Percentiles rank a stretch among this genome's conserved stretches.
Conservation (phyloP, 2,329 filamentous ascomycete genomes). For the Coniosporium tulheliwenetii region DNA sequence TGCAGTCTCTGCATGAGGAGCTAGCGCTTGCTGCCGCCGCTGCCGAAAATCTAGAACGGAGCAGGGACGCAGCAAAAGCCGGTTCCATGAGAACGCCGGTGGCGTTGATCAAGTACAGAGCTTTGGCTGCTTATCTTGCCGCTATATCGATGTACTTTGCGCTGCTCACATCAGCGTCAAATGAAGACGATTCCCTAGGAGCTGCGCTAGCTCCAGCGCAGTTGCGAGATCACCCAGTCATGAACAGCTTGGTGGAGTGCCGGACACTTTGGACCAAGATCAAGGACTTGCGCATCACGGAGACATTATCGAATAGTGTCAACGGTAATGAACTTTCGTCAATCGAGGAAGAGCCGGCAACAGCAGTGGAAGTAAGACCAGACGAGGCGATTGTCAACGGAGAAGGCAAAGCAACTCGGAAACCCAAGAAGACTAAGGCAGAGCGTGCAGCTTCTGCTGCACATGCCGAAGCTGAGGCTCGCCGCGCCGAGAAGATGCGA, state of each 20-base stretch:
- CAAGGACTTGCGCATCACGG: slow-evolving; percentile 44
- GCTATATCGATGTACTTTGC: slow-evolving; percentile 89
- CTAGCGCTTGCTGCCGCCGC: slow-evolving; percentile 43
- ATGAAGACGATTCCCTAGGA: slow-evolving; percentile 34
- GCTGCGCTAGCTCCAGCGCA: slow-evolving; percentile 60
- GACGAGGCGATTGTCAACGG: neutral
- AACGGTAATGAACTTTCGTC: slow-evolving; percentile 18
- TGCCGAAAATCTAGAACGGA: slow-evolving; percentile 28
- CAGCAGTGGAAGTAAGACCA: neutral
- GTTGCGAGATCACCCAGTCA: slow-evolving; percentile 77
- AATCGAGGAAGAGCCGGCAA: slow-evolving; percentile 14
- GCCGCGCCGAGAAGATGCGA: slow-evolving; percentile 35
- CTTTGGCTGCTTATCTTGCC: slow-evolving; percentile 73
- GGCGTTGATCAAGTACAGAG: slow-evolving; percentile 59
- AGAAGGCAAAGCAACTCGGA: slow-evolving; percentile 4
- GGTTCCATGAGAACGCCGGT: slow-evolving; percentile 28
- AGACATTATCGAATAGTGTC: slow-evolving; percentile 19
- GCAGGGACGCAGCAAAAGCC: slow-evolving; percentile 1
- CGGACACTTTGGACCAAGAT: slow-evolving; percentile 67
- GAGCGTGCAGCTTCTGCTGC: slow-evolving; percentile 35
- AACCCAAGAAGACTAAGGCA: slow-evolving; percentile 24
- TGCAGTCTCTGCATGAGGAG: slow-evolving; percentile 47
- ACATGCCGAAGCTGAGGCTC: slow-evolving; percentile 37
- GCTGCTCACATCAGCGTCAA: slow-evolving; percentile 66
- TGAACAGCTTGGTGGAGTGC: slow-evolving; percentile 69